phyloP scores from a whole-genome alignment of 495 filamentous ascomycete species.

The Clavariopsis aquatica region DNA sequence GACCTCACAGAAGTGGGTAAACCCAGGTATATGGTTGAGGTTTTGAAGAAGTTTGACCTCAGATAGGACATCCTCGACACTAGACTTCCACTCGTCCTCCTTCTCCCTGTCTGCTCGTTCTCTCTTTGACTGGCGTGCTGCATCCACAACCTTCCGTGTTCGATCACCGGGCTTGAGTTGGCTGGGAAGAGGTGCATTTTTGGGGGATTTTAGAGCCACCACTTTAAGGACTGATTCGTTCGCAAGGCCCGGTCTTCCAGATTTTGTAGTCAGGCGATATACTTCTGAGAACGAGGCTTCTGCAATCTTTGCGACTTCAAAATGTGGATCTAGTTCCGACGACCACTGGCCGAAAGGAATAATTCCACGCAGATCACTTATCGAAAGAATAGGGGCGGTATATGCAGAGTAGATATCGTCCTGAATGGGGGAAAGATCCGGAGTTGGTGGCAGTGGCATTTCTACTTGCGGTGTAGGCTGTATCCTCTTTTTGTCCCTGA shows the following conservation, averaged over 20 bases:
- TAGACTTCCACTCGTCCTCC: constrained; percentile 44
- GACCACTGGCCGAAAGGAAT: constrained; percentile 49
- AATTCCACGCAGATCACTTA: constrained; percentile 25
- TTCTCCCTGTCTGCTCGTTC: constrained; percentile 18
- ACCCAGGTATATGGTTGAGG: constrained; percentile 79
- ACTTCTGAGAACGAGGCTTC: constrained; percentile 71
- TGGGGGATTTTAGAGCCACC: constrained; percentile 45
- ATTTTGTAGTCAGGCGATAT: constrained; percentile 58
- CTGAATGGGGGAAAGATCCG: not conserved
- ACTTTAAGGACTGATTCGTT: constrained; percentile 50
- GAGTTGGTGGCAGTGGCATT: constrained; percentile 10
- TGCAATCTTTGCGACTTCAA: constrained; percentile 63
- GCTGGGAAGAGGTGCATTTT: constrained; percentile 33
- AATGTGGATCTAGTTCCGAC: constrained; percentile 51
- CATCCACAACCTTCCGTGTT: constrained; percentile 5
- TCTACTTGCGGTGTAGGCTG: not conserved
- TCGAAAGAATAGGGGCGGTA: constrained; percentile 21
- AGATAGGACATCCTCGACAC: constrained; percentile 57
- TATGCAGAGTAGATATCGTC: constrained; percentile 21
- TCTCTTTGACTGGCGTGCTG: constrained; percentile 42
- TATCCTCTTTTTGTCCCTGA: not conserved
- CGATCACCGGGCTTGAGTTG: not conserved
- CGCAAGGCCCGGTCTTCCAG: constrained; percentile 41
- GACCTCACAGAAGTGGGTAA: constrained; percentile 82
- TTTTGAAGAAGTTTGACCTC: constrained; percentile 77